Conservation (phyloP, 441 rosid genomes). For the Erysimum pusillum region DNA sequence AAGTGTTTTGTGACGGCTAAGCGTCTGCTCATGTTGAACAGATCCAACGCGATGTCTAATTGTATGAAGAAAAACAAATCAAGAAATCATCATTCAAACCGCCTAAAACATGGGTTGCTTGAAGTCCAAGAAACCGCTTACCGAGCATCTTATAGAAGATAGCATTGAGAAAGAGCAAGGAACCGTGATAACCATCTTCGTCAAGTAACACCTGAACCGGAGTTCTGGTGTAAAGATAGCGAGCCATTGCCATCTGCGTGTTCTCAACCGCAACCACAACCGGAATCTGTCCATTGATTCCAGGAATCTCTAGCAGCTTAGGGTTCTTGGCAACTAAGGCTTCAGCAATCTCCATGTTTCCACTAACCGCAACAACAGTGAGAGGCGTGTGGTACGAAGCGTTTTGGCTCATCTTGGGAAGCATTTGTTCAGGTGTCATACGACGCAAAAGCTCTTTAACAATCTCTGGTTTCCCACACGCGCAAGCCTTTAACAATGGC, state of each 20-base stretch:
- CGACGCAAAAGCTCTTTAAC: constrained; percentile 45
- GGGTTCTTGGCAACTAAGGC: constrained; percentile 49
- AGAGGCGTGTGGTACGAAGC: constrained; percentile 55
- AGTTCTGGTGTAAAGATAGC: constrained; percentile 56
- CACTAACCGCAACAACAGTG: constrained; percentile 53
- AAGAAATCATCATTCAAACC: neutral
- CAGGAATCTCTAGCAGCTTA: constrained; percentile 48
- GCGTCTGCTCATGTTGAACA: constrained; percentile 41
- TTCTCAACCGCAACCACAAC: constrained; percentile 54
- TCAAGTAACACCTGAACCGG: constrained; percentile 49
- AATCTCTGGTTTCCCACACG: constrained; percentile 47
- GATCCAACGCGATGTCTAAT: constrained; percentile 46
- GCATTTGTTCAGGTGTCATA: constrained; percentile 50
- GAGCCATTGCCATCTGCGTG: constrained; percentile 53
- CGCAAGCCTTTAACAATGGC: constrained; percentile 49
- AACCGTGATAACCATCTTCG: constrained; percentile 44
- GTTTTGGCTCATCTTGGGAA: constrained; percentile 45
- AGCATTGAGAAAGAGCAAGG: constrained; percentile 47
- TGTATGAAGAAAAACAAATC: constrained; percentile 4
- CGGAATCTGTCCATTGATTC: constrained; percentile 46
- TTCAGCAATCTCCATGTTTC: constrained; percentile 56
- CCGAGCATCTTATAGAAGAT: constrained; percentile 50
- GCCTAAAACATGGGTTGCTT: constrained; percentile 16
- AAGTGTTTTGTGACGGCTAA: constrained; percentile 48
- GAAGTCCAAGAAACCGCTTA: constrained; percentile 21